Conservation (phyloP, 1,139 yeast species). For the Lodderomyces beijingensis region DNA sequence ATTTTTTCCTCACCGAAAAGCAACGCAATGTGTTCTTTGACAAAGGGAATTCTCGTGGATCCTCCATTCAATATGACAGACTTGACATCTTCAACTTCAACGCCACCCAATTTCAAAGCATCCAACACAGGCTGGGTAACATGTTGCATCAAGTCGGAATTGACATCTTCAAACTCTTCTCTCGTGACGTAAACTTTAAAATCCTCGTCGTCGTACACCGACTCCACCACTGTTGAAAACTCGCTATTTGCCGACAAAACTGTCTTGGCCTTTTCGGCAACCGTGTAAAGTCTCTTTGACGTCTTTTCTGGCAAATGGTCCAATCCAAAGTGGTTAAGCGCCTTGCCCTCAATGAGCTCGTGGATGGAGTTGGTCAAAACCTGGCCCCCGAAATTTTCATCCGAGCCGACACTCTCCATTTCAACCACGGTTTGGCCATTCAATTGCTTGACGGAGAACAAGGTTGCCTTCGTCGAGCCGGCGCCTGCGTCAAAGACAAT, state of each 20-base stretch:
- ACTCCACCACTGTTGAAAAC: constrained; percentile 67
- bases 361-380: constrained; percentile 63
- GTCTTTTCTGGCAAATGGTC: constrained; percentile 50
- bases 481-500: constrained; percentile 90
- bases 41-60: constrained; percentile 83
- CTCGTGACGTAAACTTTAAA: constrained; percentile 64
- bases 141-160: constrained; percentile 39
- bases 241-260: constrained; percentile 86
- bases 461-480: constrained; percentile 82
- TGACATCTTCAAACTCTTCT: constrained; percentile 68
- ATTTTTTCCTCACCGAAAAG: constrained; percentile 54
- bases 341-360: constrained; percentile 54
- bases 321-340: constrained; percentile 42
- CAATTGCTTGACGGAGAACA: constrained; percentile 56
- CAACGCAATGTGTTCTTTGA: constrained; percentile 55
- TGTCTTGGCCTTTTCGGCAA: constrained; percentile 83
- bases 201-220: constrained; percentile 66
- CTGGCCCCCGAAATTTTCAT: constrained; percentile 69
- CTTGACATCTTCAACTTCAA: constrained; percentile 37
- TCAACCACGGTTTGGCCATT: constrained; percentile 42
- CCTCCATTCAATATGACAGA: constrained; percentile 90
- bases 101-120: constrained; percentile 40
- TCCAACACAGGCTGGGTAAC: constrained; percentile 52
- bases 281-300: constrained; percentile 65
- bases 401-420: constrained; percentile 70